Percentiles rank a stretch among this genome's conserved stretches.
Conservation (phyloP, 2,329 filamentous ascomycete genomes). For the Fusarium nurragi region DNA sequence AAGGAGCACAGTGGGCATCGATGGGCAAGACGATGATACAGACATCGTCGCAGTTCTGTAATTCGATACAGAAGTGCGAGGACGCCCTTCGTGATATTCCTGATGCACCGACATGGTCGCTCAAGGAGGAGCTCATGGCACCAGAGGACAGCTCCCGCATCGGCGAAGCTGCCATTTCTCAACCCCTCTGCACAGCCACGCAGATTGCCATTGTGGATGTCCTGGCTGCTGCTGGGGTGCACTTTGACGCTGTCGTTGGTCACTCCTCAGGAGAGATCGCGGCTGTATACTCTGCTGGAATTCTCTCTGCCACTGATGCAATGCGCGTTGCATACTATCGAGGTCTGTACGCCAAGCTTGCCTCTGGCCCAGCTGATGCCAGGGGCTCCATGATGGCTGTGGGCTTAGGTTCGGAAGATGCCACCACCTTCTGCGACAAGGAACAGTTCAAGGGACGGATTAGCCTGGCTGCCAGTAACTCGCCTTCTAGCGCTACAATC, state of each 20-base stretch:
- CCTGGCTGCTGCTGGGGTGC: neutral
- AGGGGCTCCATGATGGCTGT: slow-evolving; percentile 9
- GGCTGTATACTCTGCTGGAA: slow-evolving; percentile 1
- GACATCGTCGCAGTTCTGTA: neutral
- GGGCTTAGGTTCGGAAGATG: neutral
- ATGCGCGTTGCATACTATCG: slow-evolving; percentile 6
- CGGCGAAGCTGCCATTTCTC: slow-evolving; percentile 1
- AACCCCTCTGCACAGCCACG: slow-evolving; percentile 1
- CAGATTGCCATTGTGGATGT: neutral
- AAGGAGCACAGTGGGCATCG: slow-evolving; percentile 1
- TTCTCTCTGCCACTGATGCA: neutral
- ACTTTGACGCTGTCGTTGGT: neutral
- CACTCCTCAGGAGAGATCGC: slow-evolving; percentile 15
- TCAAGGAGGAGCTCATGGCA: neutral
- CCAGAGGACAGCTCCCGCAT: neutral
- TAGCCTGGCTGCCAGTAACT: slow-evolving; percentile 4
- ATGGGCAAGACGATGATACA: neutral
- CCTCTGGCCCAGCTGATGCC: neutral
- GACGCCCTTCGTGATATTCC: neutral
- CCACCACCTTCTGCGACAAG: neutral
- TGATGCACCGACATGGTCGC: neutral
- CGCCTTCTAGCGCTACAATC: neutral
- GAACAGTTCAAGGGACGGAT: neutral
- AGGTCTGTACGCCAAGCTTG: neutral
- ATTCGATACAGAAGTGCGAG: neutral